Base-by-base conservation (phyloP, 306 rosid species). In the Hippophae gyantsensis region DNA sequence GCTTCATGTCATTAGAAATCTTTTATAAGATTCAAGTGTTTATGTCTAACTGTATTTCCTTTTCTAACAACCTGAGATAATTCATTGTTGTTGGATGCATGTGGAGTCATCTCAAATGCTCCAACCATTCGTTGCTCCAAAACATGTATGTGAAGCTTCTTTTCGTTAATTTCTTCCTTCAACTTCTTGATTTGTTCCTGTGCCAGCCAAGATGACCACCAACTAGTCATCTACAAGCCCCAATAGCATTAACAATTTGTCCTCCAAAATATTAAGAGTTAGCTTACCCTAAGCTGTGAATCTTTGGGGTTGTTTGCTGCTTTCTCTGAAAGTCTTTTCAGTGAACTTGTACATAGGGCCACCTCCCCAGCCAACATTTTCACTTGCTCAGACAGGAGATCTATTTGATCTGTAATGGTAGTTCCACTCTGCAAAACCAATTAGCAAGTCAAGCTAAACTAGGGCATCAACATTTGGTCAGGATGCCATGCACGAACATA, bases 331-430 rank as follows among this genome's bases (percentile, higher is more conserved):
- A 89, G 70, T 77, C 96, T 81, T 81, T 83, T 89, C 57, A 89
- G 76, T 60, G 96, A 89, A 73, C 96, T 89, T 57, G 79, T 69
- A 72, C 86, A 81, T 13, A 89, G 71, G 52, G 96, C 96, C 78
- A 89, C 88, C 78, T 89, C 96, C 48, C 90, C 94, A 45, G 96
- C 94, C 73, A 85, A 73, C 88, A 89, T 85, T 69, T 89, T 89
- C 57, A 85, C 84, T 83, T 85, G 96, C 76, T 89, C 96, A 61
- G 80, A 82, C 43, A 81, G 83, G 71, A 89, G 90, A 78, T 89
- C 96, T 86, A 89, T 85, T 73, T 89, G 94, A 73, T 89, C 96
- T 10, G 83, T 81, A 69, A 85, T 72, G 18, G 96, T 89, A 48
- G 82, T 78, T 60, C 94, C 96, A 69, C 86, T 74, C 96, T 89